These are phyloP conservation scores for Candida chauliodis DNA, from an alignment of 805 yeast genomes.

Conservation along the genomic window DNA sequence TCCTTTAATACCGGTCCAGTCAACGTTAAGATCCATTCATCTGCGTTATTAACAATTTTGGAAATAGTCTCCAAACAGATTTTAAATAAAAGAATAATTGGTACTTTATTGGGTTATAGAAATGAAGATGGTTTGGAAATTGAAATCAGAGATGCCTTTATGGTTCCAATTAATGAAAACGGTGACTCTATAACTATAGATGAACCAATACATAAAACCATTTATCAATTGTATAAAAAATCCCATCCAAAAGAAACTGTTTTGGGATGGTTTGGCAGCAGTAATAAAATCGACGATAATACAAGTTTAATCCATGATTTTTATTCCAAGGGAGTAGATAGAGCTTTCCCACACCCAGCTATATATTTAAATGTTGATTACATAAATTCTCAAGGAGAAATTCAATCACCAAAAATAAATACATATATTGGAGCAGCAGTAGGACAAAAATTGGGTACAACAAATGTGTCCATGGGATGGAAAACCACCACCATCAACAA, in stretches of 20 bases:
- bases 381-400: constrained; percentile 40
- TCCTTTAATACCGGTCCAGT: constrained; percentile 47
- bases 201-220: constrained; percentile 68
- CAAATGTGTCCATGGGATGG: constrained; percentile 33
- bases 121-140: constrained; percentile 79
- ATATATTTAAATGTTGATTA: constrained; percentile 73
- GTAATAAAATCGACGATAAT: constrained; percentile 60
- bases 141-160: constrained; percentile 70
- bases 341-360: constrained; percentile 74
- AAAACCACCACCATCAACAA: constrained; percentile 27
- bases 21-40: constrained; percentile 55
- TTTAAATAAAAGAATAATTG: constrained; percentile 60
- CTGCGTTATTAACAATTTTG: constrained; percentile 72
- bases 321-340: constrained; percentile 64
- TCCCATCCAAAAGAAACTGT: constrained; percentile 76
- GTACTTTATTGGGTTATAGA: constrained; percentile 76
- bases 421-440: constrained; percentile 79
- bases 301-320: constrained; percentile 79
- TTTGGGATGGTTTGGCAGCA: constrained; percentile 80
- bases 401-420: constrained; percentile 48
- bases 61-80: constrained; percentile 62
- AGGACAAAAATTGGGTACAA: constrained; percentile 37
- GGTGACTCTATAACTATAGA: constrained; percentile 73
- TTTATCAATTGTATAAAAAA: constrained; percentile 68
- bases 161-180: constrained; percentile 77